Conservation (phyloP, 192 early-diverging fungal genomes). For the Rhizophlyctis rosea region DNA sequence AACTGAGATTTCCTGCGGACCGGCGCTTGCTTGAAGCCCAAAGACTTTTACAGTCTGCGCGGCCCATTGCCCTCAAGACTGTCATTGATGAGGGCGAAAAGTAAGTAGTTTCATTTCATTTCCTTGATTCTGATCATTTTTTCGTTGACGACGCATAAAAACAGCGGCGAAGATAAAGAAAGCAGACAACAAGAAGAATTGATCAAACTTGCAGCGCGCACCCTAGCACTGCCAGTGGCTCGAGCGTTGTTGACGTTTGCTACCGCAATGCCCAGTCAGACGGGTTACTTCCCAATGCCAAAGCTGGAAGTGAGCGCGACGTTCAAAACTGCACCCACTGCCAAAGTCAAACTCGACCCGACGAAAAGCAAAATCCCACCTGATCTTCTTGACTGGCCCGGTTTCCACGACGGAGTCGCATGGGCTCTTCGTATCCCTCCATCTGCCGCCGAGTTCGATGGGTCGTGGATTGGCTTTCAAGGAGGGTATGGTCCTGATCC, state of each 20-base stretch:
- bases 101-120: conserved; percentile 6
- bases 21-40: background rate
- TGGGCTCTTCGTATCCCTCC: conserved; percentile 67
- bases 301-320: conserved; percentile 54
- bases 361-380: conserved; percentile 24
- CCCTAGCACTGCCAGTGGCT: conserved; percentile 65
- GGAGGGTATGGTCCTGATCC: conserved; percentile 26
- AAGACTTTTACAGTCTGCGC: no score
- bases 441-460: conserved; percentile 50
- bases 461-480: conserved; percentile 81
- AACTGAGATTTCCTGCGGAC: conserved; percentile 18
- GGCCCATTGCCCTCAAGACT: no score
- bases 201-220: conserved; percentile 40
- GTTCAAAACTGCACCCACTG: conserved; percentile 62
- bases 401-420: conserved; percentile 87
- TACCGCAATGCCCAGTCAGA: conserved; percentile 46
- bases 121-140: conserved; percentile 25
- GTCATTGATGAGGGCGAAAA: no score
- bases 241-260: conserved; percentile 68
- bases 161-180: conserved; percentile 32
- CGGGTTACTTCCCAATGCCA: conserved; percentile 60
- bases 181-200: conserved; percentile 51
- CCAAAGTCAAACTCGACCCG: conserved; percentile 52
- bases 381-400: conserved; percentile 68
- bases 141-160: conserved; percentile 1